Evolutionary conservation across 495 filamentous ascomycete species (phyloP), one percentile per base, ranked within the genome.

Genomic region (Aspergillus incahuasiensis): DNA sequence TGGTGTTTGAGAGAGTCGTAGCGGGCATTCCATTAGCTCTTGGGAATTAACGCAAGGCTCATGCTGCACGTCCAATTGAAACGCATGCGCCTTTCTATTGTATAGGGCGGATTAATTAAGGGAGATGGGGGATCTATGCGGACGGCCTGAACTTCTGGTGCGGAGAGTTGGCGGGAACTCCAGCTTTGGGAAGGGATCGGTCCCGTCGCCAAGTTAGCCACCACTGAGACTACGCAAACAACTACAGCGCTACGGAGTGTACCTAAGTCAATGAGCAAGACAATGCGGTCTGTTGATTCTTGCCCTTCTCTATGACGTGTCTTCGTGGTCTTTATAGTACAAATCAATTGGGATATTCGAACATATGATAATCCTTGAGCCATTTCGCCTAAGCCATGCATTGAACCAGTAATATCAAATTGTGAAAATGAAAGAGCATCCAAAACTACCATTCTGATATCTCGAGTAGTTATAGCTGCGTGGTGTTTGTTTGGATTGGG

Each of bases 351-450:
- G 54, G 48, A 63, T 42, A 57, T 41, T 49, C 22, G 52, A 49
- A 56, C 57, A 62, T 59, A 39, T 38, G n/a, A 49, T 20, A 54
- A 25, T 48, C 32, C 35, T 20, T 62, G 51, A 60, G 50, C 65
- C 62, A 56, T 73, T 40, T 74, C 71, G 71, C 73, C 73, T 39
- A 63, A 73, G 66, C 68, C 63, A 75, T 74, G 73, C 73, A 74
- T 62, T 43, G 42, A 62, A 19, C 54, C 57, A 45, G 52, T 54
- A 54, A 54, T 38, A 39, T 43, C 56, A 39, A 34, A 55, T 25
- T 39, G 48, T 62, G 22, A 15, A 55, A 51, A n/a, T n/a, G 35
- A 28, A 56, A 55, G 56, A 50, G 45, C 58, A 57, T 43, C 48
- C 48, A 60, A 41, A 54, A 12, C 21, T 15, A 12, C 44, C 32